Base-by-base conservation (phyloP, 805 yeast genomes). In the Teunomyces funiuensis region DNA sequence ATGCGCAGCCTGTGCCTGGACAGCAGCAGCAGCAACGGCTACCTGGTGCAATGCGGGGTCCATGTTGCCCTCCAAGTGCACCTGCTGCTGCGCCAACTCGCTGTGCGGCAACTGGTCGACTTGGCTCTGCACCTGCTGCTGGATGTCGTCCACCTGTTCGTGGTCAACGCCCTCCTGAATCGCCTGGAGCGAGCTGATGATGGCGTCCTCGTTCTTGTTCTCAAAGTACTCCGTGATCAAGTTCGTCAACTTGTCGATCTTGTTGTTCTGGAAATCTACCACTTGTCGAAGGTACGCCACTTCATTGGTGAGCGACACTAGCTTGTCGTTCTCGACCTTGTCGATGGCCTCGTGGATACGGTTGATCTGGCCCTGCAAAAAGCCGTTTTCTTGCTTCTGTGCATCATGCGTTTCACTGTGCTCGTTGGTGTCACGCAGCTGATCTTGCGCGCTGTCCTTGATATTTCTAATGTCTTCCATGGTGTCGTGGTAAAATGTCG, bases 41-140 rank as follows among this genome's bases (percentile, higher is more conserved):
- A 65, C 70, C 40, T 61, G 64, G 34, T 66, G 73, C 26, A 69
- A 56, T 28, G 63, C 71, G 3, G 73, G 73, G 51, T 69, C 73
- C 66, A 69, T 65, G 40, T 61, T 64, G 27, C 64, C 60, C 18
- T 65, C 72, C 33, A 62, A 46, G 38, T 40, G 53, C 34, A 51
- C 55, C 42, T 37, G 50, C 33, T 49, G 53, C 29, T 44, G 50
- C 3, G 31, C 41, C 20, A 44, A 39, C 13, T 46, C 53, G 2
- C 26, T 20, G 11, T 40, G 41, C 16, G 38, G 44, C 27, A 49
- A 56, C 28, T 55, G 60, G 36, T 53, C 49, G 3, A 51, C 53
- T 14, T 51, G 56, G 26, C 45, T 45, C 36, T 45, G 56, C n/a
- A 50, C 55, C 37, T 56, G 58, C 28, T 50, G 44, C 36, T 53